Evolutionary conservation across 2,329 filamentous ascomycete genomes (phyloP).

Genomic region (Talaromyces sp.): DNA sequence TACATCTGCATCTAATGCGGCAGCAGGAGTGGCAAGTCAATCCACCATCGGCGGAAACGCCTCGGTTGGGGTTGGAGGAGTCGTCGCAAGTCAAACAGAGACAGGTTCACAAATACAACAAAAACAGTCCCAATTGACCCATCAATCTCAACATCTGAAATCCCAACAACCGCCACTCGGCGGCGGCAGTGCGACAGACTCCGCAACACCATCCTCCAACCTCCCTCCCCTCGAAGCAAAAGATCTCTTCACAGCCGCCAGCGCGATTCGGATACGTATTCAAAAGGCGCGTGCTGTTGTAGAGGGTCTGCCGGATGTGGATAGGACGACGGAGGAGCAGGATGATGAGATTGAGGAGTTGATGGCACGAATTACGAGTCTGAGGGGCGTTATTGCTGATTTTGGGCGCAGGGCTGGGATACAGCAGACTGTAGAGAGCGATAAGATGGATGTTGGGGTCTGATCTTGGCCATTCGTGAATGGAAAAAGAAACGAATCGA

Average conservation of each 20-base stretch:
- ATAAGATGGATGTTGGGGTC: conserved; percentile 28
- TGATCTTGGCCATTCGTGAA: too few species aligned
- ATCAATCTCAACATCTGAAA: neutral
- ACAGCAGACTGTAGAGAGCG: neutral
- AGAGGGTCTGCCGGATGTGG: conserved; percentile 45
- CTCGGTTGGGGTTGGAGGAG: neutral
- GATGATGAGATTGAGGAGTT: conserved; percentile 45
- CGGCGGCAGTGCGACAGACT: too few species aligned
- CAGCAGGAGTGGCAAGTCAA: neutral
- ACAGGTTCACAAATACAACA: conserved; percentile 27
- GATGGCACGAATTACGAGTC: conserved; percentile 39
- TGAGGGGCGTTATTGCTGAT: conserved; percentile 42
- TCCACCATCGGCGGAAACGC: neutral
- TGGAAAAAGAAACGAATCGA: too few species aligned
- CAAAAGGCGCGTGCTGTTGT: conserved; percentile 66
- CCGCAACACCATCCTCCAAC: conserved; percentile 25
- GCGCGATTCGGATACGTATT: conserved; percentile 77
- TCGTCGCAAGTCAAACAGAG: neutral
- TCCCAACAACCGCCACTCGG: conserved; percentile 17
- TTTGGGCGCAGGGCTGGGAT: conserved; percentile 36
- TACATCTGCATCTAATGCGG: neutral
- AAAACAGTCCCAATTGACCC: conserved; percentile 30
- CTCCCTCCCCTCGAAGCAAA: conserved; percentile 62
- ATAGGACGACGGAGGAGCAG: conserved; percentile 46
- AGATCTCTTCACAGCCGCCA: conserved; percentile 75